phyloP scores from a whole-genome alignment of 495 filamentous ascomycete species.

The Platismatia glauca region DNA sequence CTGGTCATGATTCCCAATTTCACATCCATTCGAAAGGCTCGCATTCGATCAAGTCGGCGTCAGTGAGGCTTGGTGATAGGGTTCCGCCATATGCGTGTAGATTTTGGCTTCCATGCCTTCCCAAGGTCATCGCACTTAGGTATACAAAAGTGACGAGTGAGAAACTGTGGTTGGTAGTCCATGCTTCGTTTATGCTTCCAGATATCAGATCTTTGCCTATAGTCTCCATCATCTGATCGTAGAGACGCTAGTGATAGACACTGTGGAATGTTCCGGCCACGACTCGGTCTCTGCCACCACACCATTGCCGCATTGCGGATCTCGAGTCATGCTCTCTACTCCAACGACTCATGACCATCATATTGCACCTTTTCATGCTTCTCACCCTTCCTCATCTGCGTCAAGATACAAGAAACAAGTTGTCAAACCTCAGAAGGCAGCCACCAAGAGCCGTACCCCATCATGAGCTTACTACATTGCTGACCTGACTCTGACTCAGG shows the following conservation, averaged over 20 bases:
- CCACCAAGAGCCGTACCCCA: neutral
- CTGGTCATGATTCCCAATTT: neutral
- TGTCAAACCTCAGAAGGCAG: neutral
- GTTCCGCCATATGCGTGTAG: neutral
- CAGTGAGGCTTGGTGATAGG: neutral
- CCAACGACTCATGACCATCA: neutral
- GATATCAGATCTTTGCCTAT: neutral
- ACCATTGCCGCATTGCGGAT: neutral
- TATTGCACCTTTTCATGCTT: neutral
- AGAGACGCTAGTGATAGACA: neutral
- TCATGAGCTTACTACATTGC: neutral
- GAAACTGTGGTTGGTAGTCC: neutral
- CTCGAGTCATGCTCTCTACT: neutral
- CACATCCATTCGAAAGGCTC: neutral
- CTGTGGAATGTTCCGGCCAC: neutral
- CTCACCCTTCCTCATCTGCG: neutral
- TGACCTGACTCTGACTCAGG: neutral
- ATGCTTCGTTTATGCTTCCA: neutral
- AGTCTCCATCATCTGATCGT: neutral
- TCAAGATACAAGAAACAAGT: neutral
- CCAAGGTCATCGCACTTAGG: neutral
- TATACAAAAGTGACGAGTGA: neutral
- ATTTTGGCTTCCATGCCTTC: neutral
- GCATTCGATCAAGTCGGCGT: neutral
- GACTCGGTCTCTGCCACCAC: neutral